These are phyloP conservation scores for Puccinia triticina DNA, from an alignment of 1,284 basidiomycete genomes.

Conservation along the genomic window DNA sequence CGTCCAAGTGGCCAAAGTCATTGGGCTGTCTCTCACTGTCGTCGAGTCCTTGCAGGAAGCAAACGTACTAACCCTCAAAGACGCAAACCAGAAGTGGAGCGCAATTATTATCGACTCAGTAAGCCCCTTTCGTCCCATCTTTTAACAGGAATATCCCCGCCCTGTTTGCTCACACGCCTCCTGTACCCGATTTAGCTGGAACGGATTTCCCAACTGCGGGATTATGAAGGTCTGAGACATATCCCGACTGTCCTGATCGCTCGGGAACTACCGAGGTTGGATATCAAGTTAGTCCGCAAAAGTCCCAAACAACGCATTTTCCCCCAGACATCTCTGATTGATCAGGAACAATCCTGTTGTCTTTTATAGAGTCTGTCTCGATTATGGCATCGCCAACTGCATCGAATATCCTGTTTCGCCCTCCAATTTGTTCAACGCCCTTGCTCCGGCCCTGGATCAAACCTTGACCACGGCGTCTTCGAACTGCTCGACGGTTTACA, in stretches of 20 bases:
- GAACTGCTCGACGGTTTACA: slow-evolving; percentile 80
- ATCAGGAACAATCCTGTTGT: neutral
- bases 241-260: slow-evolving; percentile 95
- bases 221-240: slow-evolving; percentile 91
- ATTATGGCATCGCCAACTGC: slow-evolving; percentile 86
- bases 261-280: slow-evolving; percentile 63
- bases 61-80: slow-evolving; percentile 17
- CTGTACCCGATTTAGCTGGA: slow-evolving; percentile 72
- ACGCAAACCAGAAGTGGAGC: slow-evolving; percentile 43
- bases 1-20: slow-evolving; percentile 37
- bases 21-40: slow-evolving; percentile 32
- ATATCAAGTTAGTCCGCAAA: slow-evolving; percentile 55
- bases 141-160: slow-evolving; percentile 74
- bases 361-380: slow-evolving; percentile 69
- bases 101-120: slow-evolving; percentile 48
- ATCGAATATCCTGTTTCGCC: slow-evolving; percentile 86
- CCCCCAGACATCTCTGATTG: neutral
- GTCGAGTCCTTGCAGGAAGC: slow-evolving; percentile 42
- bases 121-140: slow-evolving; percentile 57
- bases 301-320: neutral
- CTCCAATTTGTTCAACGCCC: slow-evolving; percentile 86
- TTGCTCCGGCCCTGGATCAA: slow-evolving; percentile 91
- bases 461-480: slow-evolving; percentile 80
- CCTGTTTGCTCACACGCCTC: slow-evolving; percentile 64
- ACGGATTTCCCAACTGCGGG: slow-evolving; percentile 86